Evolutionary conservation across 2,329 filamentous ascomycete genomes (phyloP).

Genomic region (Aureobasidium pullulans): DNA sequence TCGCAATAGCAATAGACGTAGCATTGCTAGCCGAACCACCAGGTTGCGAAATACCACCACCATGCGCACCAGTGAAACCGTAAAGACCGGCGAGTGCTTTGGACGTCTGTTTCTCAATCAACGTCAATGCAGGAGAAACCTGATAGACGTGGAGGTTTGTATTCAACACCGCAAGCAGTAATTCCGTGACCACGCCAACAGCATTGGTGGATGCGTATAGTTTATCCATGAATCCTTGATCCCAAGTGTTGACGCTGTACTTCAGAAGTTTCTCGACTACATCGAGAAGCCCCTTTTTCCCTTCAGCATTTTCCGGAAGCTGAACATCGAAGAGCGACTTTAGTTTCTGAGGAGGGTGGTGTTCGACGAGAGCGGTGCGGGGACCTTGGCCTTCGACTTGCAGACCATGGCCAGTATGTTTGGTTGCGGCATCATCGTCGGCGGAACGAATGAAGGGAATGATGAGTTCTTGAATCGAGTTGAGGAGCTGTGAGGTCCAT

Average conservation of each 20-base stretch:
- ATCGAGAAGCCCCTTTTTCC: constrained; percentile 36
- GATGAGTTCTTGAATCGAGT: constrained; percentile 59
- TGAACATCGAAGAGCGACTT: constrained; percentile 32
- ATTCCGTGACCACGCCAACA: constrained; percentile 74
- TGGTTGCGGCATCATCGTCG: constrained; percentile 53
- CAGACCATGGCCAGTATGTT: constrained; percentile 51
- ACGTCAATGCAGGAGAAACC: constrained; percentile 78
- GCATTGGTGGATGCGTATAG: constrained; percentile 87
- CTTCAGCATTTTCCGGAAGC: constrained; percentile 29
- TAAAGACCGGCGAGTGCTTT: constrained; percentile 67
- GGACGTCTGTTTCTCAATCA: constrained; percentile 80
- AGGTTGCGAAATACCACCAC: constrained; percentile 67
- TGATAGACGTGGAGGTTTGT: constrained; percentile 94
- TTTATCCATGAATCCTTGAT: constrained; percentile 94
- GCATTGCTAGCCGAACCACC: constrained; percentile 81
- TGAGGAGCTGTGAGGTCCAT: constrained; percentile 50
- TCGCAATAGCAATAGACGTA: constrained; percentile 76
- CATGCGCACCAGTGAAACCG: constrained; percentile 60
- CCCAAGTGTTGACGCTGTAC: constrained; percentile 97
- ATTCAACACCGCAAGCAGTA: constrained; percentile 79
- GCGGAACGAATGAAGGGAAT: constrained; percentile 64
- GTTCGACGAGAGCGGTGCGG: constrained; percentile 37
- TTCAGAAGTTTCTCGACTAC: constrained; percentile 62
- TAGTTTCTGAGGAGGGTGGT: constrained; percentile 37
- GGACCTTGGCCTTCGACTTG: constrained; percentile 55